Base-by-base conservation (phyloP, 768 basidiomycete species). In the Rhodosporidiobolus sp. region DNA sequence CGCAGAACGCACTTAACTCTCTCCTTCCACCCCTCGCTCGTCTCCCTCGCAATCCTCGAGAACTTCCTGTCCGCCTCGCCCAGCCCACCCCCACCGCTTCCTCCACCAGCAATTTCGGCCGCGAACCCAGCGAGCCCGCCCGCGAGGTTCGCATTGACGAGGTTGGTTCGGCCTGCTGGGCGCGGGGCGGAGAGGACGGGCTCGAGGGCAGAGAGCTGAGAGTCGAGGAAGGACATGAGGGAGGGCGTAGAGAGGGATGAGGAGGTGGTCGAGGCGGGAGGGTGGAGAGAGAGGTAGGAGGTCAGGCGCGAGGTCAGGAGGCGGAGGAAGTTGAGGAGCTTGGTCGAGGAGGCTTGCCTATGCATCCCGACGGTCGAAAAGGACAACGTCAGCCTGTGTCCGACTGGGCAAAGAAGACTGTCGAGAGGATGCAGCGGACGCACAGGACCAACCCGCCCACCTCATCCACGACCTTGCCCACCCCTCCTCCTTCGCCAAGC, bases 301-400 rank as follows among this genome's bases (percentile, higher is more conserved):
- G 7, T 14, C 24, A 73, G 59, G 22, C 59, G 58, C 0, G 48
- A 1, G 19, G n/a, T 26, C 38, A 70, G 43, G 10, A 22, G 1
- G 22, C 32, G 45, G 22, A 75, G 65, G 54, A 70, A 75, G 1
- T 1, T 1, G 5, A 59, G 63, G n/a, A 75, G 59, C 52, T 75
- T 75, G 32, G 58, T 35, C 28, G 66, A 70, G 2, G 73, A 68
- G 9, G 73, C 69, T 67, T 70, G 73, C 3, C 73, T 74, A 35
- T 10, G 19, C 7, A 11, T 14, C 7, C n/a, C n/a, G n/a, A n/a
- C n/a, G n/a, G n/a, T n/a, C n/a, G n/a, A n/a, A n/a, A n/a, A n/a
- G n/a, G n/a, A n/a, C n/a, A n/a, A 30, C 26, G n/a, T 14, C 22
- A 26, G 32, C 1, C 17, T 19, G 19, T 0, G 0, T 11, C 26